Conservation (phyloP, 768 basidiomycete genomes). For the Boletus rubescentipes region DNA sequence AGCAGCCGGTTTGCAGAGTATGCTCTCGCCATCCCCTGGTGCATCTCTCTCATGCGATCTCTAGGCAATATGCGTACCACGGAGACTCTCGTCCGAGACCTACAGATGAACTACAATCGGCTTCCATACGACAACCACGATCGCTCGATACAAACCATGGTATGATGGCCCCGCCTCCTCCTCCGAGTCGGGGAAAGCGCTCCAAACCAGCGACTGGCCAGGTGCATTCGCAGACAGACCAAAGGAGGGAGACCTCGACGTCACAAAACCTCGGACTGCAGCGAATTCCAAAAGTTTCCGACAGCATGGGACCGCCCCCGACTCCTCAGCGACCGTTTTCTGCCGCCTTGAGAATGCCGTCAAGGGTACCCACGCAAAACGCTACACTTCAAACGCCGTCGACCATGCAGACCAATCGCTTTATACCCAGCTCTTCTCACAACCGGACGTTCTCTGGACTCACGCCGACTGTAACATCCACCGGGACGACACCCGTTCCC, state of each 20-base stretch:
- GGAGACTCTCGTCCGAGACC: conserved; percentile 44
- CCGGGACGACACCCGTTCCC: conserved; percentile 10
- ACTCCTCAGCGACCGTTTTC: conserved; percentile 42
- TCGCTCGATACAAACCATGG: conserved; percentile 29
- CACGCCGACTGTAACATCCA: conserved; percentile 20
- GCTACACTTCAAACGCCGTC: conserved; percentile 6
- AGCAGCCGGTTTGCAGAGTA: conserved; percentile 54
- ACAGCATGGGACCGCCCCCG: conserved; percentile 52
- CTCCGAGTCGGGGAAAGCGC: conserved; percentile 19
- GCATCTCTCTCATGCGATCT: conserved; percentile 4
- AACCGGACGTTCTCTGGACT: conserved; percentile 22
- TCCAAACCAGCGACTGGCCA: conserved; percentile 25
- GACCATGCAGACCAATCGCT: conserved; percentile 31
- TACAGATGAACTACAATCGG: conserved; percentile 41
- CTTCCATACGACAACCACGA: conserved; percentile 40
- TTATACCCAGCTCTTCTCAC: conserved; percentile 29
- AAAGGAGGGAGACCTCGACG: conserved; percentile 12
- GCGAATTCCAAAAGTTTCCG: conserved; percentile 23
- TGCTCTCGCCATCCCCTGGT: conserved; percentile 15
- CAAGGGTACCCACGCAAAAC: conserved; percentile 21
- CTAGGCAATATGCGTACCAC: conserved; percentile 68
- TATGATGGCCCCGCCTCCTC: conserved; percentile 33
- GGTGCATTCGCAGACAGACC: conserved; percentile 9
- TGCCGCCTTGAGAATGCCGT: conserved; percentile 25
- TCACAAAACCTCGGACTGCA: conserved; percentile 14